Percentiles rank a stretch among this genome's conserved stretches.
Evolutionary conservation across 2,329 filamentous ascomycete species (phyloP).

Genomic region (Aspergillus sp.): DNA sequence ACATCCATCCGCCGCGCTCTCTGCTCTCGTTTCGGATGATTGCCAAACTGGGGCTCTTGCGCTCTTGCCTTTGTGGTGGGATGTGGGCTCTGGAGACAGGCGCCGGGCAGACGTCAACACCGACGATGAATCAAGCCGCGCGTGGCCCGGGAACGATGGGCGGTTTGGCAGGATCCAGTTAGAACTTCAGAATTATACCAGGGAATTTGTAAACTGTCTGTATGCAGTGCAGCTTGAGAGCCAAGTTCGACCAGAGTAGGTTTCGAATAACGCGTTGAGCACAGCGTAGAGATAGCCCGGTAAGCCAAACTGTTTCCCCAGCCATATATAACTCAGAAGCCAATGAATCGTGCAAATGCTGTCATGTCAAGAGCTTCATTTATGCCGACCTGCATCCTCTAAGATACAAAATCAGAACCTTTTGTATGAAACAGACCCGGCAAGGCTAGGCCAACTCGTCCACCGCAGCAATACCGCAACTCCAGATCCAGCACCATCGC

Average conservation of each 20-base stretch:
- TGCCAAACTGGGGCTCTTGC: conserved; percentile 26
- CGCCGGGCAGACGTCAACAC: background rate
- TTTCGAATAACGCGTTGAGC: no score
- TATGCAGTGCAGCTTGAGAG: no score
- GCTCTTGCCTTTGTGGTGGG: conserved; percentile 33
- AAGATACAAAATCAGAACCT: conserved; percentile 32
- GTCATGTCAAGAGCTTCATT: conserved; percentile 31
- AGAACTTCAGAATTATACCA: no score
- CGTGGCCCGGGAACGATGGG: conserved; percentile 8
- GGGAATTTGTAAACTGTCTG: no score
- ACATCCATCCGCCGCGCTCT: conserved; percentile 37
- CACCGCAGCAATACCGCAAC: conserved; percentile 24
- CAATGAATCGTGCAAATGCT: no score
- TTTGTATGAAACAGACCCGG: conserved; percentile 24
- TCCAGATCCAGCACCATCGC: conserved; percentile 23
- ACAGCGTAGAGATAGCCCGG: no score
- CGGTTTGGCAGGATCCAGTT: conserved; percentile 3
- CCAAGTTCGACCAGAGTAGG: no score
- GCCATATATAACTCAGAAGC: no score
- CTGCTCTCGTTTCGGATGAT: conserved; percentile 28
- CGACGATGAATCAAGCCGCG: conserved; percentile 2
- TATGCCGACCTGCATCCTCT: conserved; percentile 30
- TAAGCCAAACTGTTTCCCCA: no score
- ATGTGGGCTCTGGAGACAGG: conserved; percentile 30
- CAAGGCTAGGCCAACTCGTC: conserved; percentile 23